phyloP scores from a whole-genome alignment of 768 basidiomycete species.

The Amanita muscaria region DNA sequence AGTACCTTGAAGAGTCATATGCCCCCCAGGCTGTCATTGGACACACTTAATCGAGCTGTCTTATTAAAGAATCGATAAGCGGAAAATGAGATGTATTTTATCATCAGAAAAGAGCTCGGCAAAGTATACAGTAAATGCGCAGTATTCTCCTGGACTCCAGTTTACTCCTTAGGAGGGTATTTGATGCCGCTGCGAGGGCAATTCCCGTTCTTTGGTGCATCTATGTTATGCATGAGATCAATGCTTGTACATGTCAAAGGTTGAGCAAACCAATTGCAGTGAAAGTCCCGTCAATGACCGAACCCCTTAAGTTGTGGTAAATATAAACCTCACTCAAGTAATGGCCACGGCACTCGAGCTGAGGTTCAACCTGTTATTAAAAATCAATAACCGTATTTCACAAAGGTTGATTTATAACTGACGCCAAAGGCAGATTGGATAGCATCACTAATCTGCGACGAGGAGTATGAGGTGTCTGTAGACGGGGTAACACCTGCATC shows the following conservation, averaged over 20 bases:
- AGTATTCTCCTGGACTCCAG: too few relatives aligned
- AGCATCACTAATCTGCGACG: not conserved
- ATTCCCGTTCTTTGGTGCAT: not conserved
- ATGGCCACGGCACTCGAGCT: slow-evolving; percentile 33
- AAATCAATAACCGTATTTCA: not conserved
- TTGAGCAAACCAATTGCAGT: slow-evolving; percentile 36
- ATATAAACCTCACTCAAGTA: slow-evolving; percentile 35
- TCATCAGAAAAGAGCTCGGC: too few relatives aligned
- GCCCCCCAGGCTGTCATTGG: not conserved
- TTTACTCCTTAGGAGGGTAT: too few relatives aligned
- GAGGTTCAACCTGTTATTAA: slow-evolving; percentile 36
- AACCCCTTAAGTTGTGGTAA: slow-evolving; percentile 50
- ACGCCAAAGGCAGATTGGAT: not conserved
- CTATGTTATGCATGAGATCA: too few relatives aligned
- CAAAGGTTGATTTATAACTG: not conserved
- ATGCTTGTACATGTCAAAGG: not conserved
- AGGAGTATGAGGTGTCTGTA: not conserved
- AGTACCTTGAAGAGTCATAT: slow-evolving; percentile 4
- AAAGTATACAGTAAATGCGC: too few relatives aligned
- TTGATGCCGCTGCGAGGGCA: too few relatives aligned
- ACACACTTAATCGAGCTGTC: too few relatives aligned
- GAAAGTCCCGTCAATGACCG: slow-evolving; percentile 47
- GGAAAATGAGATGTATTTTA: too few relatives aligned
- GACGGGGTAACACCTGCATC: not conserved
- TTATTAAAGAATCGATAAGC: too few relatives aligned